These are phyloP conservation scores for Aspergillus glaucus DNA, from an alignment of 2,329 filamentous ascomycete genomes.

Conservation along the genomic window DNA sequence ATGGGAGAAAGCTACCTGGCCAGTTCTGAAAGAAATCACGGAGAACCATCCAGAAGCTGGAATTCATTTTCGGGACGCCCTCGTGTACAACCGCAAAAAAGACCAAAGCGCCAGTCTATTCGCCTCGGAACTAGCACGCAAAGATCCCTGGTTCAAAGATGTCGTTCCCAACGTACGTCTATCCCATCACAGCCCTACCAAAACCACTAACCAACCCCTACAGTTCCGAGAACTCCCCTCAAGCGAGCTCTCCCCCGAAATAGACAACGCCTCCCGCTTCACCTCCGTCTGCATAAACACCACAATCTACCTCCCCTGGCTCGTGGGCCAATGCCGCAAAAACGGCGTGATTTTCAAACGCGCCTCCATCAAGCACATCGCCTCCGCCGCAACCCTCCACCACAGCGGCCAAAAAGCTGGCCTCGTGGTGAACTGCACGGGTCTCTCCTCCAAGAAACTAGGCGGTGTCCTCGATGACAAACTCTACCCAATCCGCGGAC, in stretches of 20 bases:
- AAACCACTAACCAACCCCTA: not conserved
- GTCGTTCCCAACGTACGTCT: slow-evolving; percentile 59
- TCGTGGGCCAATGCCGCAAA: slow-evolving; percentile 70
- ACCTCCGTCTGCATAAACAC: slow-evolving; percentile 89
- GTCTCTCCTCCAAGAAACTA: slow-evolving; percentile 65
- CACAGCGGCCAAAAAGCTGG: slow-evolving; percentile 54
- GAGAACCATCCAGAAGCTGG: slow-evolving; percentile 68
- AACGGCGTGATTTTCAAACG: slow-evolving; percentile 65
- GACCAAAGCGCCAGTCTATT: slow-evolving; percentile 54
- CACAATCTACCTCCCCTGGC: slow-evolving; percentile 78
- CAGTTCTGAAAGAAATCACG: slow-evolving; percentile 54
- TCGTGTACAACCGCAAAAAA: slow-evolving; percentile 57
- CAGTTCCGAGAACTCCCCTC: slow-evolving; percentile 57
- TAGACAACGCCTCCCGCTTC: slow-evolving; percentile 68
- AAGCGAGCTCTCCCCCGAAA: slow-evolving; percentile 54
- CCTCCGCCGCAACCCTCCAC: slow-evolving; percentile 59
- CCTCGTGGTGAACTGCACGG: slow-evolving; percentile 78
- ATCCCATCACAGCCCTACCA: not conserved
- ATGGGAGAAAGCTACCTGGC: slow-evolving; percentile 62
- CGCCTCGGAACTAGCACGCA: slow-evolving; percentile 61
- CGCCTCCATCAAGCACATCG: slow-evolving; percentile 60
- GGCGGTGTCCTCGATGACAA: slow-evolving; percentile 73
- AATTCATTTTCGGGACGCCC: slow-evolving; percentile 62
- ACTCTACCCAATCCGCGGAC: slow-evolving; percentile 71
- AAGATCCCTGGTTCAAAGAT: slow-evolving; percentile 67